Percentiles rank a stretch among this genome's conserved stretches.
Evolutionary conservation across 2,329 filamentous ascomycete genomes (phyloP).

Genomic region (Aspergillus eucalypticola): DNA sequence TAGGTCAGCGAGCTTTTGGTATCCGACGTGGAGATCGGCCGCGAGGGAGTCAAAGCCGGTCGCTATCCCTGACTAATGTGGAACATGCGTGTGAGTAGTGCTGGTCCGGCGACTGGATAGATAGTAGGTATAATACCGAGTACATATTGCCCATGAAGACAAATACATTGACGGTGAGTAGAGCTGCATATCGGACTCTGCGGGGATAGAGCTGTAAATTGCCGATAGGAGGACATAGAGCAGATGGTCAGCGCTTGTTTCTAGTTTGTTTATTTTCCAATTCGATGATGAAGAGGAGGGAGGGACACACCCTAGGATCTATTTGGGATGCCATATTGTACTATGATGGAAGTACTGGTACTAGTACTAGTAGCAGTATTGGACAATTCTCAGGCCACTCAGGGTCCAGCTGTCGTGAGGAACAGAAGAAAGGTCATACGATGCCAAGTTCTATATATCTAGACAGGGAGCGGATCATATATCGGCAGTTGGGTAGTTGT

Average conservation of each 20-base stretch:
- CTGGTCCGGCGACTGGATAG: too few species aligned
- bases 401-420: background rate
- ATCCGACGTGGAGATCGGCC: conserved; percentile 22
- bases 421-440: background rate
- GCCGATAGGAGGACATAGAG: background rate
- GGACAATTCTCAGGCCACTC: background rate
- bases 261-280: too few species aligned
- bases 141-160: conserved; percentile 35
- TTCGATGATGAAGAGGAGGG: background rate
- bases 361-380: background rate
- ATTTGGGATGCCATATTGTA: conserved; percentile 6
- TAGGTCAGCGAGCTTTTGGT: conserved; percentile 20
- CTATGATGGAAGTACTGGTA: background rate
- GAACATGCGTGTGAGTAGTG: conserved; percentile 4
- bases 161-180: conserved; percentile 30
- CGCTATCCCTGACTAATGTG: conserved; percentile 24
- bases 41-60: conserved; percentile 27
- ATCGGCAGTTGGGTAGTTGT: background rate
- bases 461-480: background rate
- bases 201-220: conserved; percentile 22
- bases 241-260: background rate
- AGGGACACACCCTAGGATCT: conserved; percentile 24
- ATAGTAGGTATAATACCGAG: conserved; percentile 18
- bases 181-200: conserved; percentile 27
- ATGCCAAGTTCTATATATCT: background rate